These are phyloP conservation scores for Hortiboletus flavorubellus DNA, from an alignment of 768 basidiomycete genomes.

Conservation along the genomic window DNA sequence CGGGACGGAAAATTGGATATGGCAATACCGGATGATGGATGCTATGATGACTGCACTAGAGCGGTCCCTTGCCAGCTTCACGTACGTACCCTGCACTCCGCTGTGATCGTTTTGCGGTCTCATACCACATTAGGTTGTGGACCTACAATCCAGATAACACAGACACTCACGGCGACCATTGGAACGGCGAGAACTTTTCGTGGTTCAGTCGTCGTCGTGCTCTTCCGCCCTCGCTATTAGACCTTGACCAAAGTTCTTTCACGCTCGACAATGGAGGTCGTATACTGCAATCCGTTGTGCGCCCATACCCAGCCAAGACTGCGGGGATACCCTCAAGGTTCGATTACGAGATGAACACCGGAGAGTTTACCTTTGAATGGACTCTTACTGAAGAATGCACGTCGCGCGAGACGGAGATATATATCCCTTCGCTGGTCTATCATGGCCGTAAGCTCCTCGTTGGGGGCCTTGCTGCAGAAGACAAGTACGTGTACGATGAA, in stretches of 20 bases:
- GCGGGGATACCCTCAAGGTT: slow-evolving; percentile 78
- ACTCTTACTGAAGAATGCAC: slow-evolving; percentile 18
- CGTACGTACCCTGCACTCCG: slow-evolving; percentile 48
- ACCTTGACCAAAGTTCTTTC: slow-evolving; percentile 57
- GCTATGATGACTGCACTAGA: slow-evolving; percentile 85
- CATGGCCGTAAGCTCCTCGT: slow-evolving; percentile 57
- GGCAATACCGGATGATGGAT: slow-evolving; percentile 94
- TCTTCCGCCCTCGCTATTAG: slow-evolving; percentile 51
- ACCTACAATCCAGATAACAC: slow-evolving; percentile 89
- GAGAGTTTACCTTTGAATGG: slow-evolving; percentile 67
- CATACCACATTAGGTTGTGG: slow-evolving; percentile 63
- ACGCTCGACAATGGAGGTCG: slow-evolving; percentile 81
- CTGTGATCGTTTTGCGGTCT: not conserved
- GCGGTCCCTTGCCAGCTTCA: slow-evolving; percentile 72
- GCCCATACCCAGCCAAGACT: slow-evolving; percentile 89
- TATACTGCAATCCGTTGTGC: slow-evolving; percentile 73
- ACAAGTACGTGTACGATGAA: slow-evolving; percentile 58
- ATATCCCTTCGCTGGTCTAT: slow-evolving; percentile 62
- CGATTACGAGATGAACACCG: slow-evolving; percentile 76
- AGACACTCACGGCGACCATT: slow-evolving; percentile 76
- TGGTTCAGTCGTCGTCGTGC: slow-evolving; percentile 77
- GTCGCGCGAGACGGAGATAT: slow-evolving; percentile 80
- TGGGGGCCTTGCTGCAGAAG: slow-evolving; percentile 48
- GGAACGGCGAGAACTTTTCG: slow-evolving; percentile 98
- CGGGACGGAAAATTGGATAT: slow-evolving; percentile 64